Base-by-base conservation (phyloP, 2,329 filamentous ascomycete species). In the Cadophora gregata region DNA sequence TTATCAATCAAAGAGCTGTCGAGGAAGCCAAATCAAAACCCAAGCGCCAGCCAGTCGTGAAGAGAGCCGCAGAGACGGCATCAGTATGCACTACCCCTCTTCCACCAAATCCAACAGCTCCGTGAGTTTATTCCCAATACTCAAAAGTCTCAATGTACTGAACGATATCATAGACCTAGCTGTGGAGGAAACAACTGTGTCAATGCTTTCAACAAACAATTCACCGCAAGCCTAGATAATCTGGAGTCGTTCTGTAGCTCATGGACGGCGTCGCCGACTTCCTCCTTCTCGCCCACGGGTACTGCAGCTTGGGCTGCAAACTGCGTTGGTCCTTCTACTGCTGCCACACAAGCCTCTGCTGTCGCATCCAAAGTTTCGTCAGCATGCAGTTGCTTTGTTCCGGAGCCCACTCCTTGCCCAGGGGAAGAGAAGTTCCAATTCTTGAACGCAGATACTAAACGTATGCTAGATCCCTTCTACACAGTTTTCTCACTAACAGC, bases 381-480 rank as follows among this genome's bases (percentile, higher is more conserved):
- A 8, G 62, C 62, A 50, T 64, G 62, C 62, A 64, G 62, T 21
- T 64, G 62, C 21, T 64, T 64, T 31, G 53, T 64, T 1, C 53
- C 62, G 3, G 62, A 64, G 14, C 62, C 62, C 9, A 64, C 62
- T 19, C 16, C 38, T 10, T 64, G 62, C 25, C 53, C 62, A 47
- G 61, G 61, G 31, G 61, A 55, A 19, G 60, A 45, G 55, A 53
- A 36, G 19, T 67, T 65, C 24, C 51, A 67, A 55, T 70, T 70
- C 29, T 55, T 66, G 21, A 70, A 56, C 21, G 36, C 60, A 6
- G 42, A 59, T 62, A 67, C 66, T 1, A 60, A 67, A 56, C 29
- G 68, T 70, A 56, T 55, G 50, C 14, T 16, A 19, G 2, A 10
- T 16, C 6, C 10, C 5, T 19, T 19, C 14, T 42, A 16, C 38